Evolutionary conservation across 768 basidiomycete species (phyloP).

Genomic region (Galerina marginata): DNA sequence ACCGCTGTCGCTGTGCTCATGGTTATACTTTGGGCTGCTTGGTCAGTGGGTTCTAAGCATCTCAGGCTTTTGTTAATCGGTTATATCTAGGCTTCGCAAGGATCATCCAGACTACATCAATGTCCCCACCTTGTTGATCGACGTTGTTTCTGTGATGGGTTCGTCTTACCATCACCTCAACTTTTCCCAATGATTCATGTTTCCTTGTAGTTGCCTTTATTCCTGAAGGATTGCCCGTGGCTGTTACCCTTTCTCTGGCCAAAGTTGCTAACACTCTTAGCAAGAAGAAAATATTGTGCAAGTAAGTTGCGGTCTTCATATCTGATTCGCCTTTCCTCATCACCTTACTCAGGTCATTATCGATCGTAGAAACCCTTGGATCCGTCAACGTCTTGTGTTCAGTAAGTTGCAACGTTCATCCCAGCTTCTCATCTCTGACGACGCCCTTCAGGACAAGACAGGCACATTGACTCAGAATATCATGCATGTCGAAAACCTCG

Average conservation of each 20-base stretch:
- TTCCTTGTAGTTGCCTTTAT: slow-evolving; percentile 42
- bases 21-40: slow-evolving; percentile 52
- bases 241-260: slow-evolving; percentile 59
- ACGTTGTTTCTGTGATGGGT: slow-evolving; percentile 60
- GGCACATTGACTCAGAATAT: slow-evolving; percentile 65
- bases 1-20: slow-evolving; percentile 49
- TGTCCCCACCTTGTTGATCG: slow-evolving; percentile 55
- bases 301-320: slow-evolving; percentile 20
- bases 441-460: slow-evolving; percentile 52
- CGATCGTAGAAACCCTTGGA: slow-evolving; percentile 72
- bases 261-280: slow-evolving; percentile 41
- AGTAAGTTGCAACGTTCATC: slow-evolving; percentile 12
- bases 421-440: background rate
- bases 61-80: background rate
- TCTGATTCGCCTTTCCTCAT: background rate
- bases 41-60: slow-evolving; percentile 14
- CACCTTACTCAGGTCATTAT: slow-evolving; percentile 46
- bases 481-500: slow-evolving; percentile 60
- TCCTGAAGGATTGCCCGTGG: slow-evolving; percentile 59
- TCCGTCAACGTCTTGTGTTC: slow-evolving; percentile 58
- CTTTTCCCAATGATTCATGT: background rate
- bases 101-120: slow-evolving; percentile 51
- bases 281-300: slow-evolving; percentile 56
- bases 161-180: slow-evolving; percentile 22
- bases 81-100: slow-evolving; percentile 40